Percentiles rank a stretch among this genome's conserved stretches.
Conservation (phyloP, 169 alveolate species). For the Plasmodium knowlesi region DNA sequence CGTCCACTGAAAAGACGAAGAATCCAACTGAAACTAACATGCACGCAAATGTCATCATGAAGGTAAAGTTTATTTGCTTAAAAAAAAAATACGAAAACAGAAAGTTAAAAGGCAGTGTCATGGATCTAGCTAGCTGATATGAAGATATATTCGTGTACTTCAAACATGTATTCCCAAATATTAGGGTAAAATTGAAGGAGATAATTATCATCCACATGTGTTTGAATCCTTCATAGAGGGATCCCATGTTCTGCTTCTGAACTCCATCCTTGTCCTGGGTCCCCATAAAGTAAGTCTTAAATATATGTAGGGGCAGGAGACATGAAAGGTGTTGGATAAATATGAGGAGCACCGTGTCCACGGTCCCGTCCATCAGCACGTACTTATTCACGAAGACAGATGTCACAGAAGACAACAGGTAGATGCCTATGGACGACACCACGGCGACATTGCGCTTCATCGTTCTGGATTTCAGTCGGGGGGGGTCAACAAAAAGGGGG, state of each 20-base stretch:
- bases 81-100: conserved; percentile 60
- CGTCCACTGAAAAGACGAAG: conserved; percentile 50
- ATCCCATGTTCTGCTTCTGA: background rate
- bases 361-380: conserved; percentile 25
- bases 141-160: conserved; percentile 46
- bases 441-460: conserved; percentile 4
- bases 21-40: conserved; percentile 46
- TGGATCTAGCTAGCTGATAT: conserved; percentile 66
- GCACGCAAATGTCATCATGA: conserved; percentile 34
- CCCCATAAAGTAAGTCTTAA: conserved; percentile 1
- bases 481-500: too few relatives aligned
- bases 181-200: conserved; percentile 54
- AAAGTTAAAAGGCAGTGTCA: conserved; percentile 67
- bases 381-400: conserved; percentile 55
- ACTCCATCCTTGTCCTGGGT: background rate
- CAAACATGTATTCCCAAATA: conserved; percentile 61
- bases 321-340: conserved; percentile 54
- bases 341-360: conserved; percentile 34
- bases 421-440: conserved; percentile 18
- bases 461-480: background rate
- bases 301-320: conserved; percentile 19
- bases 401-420: conserved; percentile 44
- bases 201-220: conserved; percentile 30
- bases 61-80: conserved; percentile 52
- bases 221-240: conserved; percentile 53